Base-by-base conservation (phyloP, 2,329 filamentous ascomycete genomes). In the Calonectria ilicicola region DNA sequence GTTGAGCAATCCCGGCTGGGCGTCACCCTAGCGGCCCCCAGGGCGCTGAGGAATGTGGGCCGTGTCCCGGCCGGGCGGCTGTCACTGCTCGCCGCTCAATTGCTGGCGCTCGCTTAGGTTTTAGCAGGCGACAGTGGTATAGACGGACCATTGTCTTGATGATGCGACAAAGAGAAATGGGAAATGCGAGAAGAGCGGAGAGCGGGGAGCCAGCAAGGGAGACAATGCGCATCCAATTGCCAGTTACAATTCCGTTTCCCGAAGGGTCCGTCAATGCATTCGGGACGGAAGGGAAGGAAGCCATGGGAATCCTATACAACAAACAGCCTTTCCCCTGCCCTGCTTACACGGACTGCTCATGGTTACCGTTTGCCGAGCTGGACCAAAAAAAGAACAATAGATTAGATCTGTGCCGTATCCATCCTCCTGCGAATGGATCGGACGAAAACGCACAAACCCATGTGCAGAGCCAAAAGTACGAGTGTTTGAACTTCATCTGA, bases 71-170 rank as follows among this genome's bases (percentile, higher is more conserved):
- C 76, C 70, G 49, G 64, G 69, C 69, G 63, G 75, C 69, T 79
- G 75, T 79, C 77, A 77, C 75, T 77, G 51, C 75, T 63, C 67
- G 75, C 74, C 63, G 46, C 72, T 76, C 70, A 78, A 71, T 77
- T 74, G 75, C 67, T 72, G 72, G 70, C 67, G 66, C 70, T 77
- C 67, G 70, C 70, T 76, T 77, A 73, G 67, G 42, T 63, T 69
- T 47, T 67, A 44, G 68, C 69, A 68, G 60, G 67, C 60, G 64
- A 65, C 65, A 26, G 60, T 66, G 29, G 29, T 35, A 58, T 73
- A 47, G 67, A 67, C 70, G 40, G 72, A 56, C 46, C 44, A 67
- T 51, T 49, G 63, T 65, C 67, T 67, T 69, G 64, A 75, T 75
- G 70, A 60, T 70, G 69, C 70, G 58, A 65, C 63, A 68, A 56